Percentiles rank a stretch among this genome's conserved stretches.
Evolutionary conservation across 2,329 filamentous ascomycete genomes (phyloP).

Genomic region (Xylaria sp.): DNA sequence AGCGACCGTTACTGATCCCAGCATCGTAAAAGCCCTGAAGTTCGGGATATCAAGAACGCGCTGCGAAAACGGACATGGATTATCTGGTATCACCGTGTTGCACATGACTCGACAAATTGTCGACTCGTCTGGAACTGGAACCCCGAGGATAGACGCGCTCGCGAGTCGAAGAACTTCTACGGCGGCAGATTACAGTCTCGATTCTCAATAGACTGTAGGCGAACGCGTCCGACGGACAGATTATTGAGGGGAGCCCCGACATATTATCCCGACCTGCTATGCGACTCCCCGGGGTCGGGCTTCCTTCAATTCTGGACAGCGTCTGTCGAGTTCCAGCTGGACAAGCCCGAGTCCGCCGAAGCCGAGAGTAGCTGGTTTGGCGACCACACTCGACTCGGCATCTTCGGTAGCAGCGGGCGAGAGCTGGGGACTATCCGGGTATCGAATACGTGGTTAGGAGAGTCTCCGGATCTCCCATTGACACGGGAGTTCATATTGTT

Average conservation of each 20-base stretch:
- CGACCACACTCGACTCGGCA: conserved; percentile 11
- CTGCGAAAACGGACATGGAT: conserved; percentile 21
- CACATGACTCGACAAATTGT: conserved; percentile 14
- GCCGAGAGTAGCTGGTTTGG: not conserved
- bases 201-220: conserved; percentile 19
- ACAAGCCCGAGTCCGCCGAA: not conserved
- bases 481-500: conserved; percentile 18
- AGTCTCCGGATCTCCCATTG: conserved; percentile 1
- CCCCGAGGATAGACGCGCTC: not conserved
- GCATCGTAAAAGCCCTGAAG: not conserved
- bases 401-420: conserved; percentile 12
- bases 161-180: conserved; percentile 17
- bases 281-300: conserved; percentile 7
- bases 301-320: conserved; percentile 26
- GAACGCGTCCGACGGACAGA: conserved; percentile 15
- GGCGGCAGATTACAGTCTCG: conserved; percentile 9
- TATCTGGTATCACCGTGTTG: conserved; percentile 22
- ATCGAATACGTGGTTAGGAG: conserved; percentile 7
- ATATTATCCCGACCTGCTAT: conserved; percentile 22
- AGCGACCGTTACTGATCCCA: not conserved
- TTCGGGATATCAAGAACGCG: conserved; percentile 6
- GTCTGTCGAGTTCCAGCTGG: conserved; percentile 12
- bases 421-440: conserved; percentile 19
- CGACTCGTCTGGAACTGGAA: conserved; percentile 17
- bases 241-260: not conserved